Base-by-base conservation (phyloP, 805 yeast species). In the Candida multigemmis region DNA sequence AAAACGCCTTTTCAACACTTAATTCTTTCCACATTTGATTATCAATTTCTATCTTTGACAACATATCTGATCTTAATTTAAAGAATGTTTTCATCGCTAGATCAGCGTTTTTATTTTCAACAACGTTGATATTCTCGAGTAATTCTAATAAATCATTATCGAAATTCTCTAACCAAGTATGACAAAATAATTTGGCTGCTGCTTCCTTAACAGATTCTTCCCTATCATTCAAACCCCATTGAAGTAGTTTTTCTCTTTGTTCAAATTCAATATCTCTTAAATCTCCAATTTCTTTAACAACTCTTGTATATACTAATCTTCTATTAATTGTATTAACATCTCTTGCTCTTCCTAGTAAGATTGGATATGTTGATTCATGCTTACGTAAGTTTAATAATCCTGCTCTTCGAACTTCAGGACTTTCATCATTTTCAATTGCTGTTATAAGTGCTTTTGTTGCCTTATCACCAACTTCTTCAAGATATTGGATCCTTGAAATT, bases 191-290 rank as follows among this genome's bases (percentile, higher is more conserved):
- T 35, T 71, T 69, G 1, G 66, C 53, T 4, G 95, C 85, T 0
- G 95, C 89, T 15, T 58, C 60, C 37, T 73, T 60, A 1, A 91
- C 96, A 5, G 62, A 39, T 4, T 65, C 73, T 37, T 87, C 96
- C 38, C 96, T 71, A 51, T 89, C 98, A 35, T 73, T 74, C 26
- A 89, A 62, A 3, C 98, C 97, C 85, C 94, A 82, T 22, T 66
- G 62, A 12, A 91, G 60, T 14, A 91, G 48, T 29, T 69, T 66
- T 31, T 81, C 89, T 22, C 95, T 59, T 17, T 69, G 60, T 6
- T 59, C 58, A 25, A 69, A 59, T 17, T 65, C 68, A 7, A 84
- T 56, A 7, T 56, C 44, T 30, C 60, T 40, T 36, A 77, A 70
- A 35, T 73, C 80, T 4, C 80, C 81, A 38, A 85, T 57, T 16